Evolutionary conservation across 331 rosid genomes (phyloP), one percentile per base, ranked within the genome.

Genomic region (Arachis monticola): DNA sequence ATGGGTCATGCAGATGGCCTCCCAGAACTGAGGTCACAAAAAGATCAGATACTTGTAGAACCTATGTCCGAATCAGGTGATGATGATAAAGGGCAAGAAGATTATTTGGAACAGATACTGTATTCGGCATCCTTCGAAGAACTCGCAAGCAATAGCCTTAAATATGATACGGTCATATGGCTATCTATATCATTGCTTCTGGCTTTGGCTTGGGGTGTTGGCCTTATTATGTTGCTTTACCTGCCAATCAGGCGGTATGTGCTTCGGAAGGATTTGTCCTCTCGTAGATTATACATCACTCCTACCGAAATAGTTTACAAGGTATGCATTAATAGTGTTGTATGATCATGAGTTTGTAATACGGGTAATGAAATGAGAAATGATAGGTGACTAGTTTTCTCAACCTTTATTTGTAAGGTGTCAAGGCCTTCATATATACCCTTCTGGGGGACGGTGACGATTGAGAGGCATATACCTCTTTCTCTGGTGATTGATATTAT

Each of bases 171-270:
- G 2, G 70, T 91, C 77, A 87, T 94, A 75, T 91, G 93, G 97
- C 82, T 94, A 72, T 85, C 90, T 71, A 90, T 91, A 77, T 94
- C 99, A 32, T 68, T 92, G 3, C 80, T 94, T 75, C 89, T 94
- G 75, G 87, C 90, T 67, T 83, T 90, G 77, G 99, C 97, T 69
- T 94, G 99, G 99, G 97, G 99, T 70, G 53, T 86, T 77, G 98
- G 98, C 42, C 72, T 94, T 75, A 65, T 94, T 60, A 88, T 94
- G 97, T 85, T 94, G 74, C 85, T 94, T 53, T 94, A 91, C 87
- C 89, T 94, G 41, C 98, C 98, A 67, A 31, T 88, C 57, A 77
- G 80, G 79, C 88, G 97, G 86, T 87, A 85, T 51, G 86, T 91
- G 68, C 90, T 91, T 76, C 89, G 61, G 72, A 93, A 89, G 85